Base-by-base conservation (phyloP, 179 eudicot species). In the Dionaea muscipula region DNA sequence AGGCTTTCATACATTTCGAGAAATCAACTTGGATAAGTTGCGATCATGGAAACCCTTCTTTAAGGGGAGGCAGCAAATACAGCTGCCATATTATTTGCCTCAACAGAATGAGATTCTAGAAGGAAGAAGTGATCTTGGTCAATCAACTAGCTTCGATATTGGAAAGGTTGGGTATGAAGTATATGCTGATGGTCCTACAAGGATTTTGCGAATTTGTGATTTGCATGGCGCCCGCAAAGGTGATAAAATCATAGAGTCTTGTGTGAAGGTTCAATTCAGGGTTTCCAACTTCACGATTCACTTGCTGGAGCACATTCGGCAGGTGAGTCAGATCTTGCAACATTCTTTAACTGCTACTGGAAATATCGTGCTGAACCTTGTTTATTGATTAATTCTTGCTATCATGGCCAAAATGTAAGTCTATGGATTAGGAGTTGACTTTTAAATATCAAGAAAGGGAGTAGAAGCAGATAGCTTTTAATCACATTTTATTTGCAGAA, bases 11-110 rank as follows among this genome's bases (percentile, higher is more conserved):
- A 47, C 72, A 51, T 54, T 72, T 57, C 89, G 94, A 55, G 99
- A 93, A 83, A 88, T 93, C 69, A 88, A 77, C 72, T 57, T 93
- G 78, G 99, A 93, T 66, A 93, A 93, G 72, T 73, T 93, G 73
- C 80, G 95, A 41, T 71, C 81, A 20, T 93, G 99, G 99, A 93
- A 85, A 60, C 78, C 89, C 56, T 78, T 93, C 63, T 81, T 70
- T 49, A 81, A 75, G 62, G 69, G 57, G 38, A 67, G 83, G 60
- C 77, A 79, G 57, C 77, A 66, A 21, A 72, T 86, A 55, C 81
- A 72, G 17, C 59, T 84, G 64, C 75, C 84, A 47, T 62, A 78
- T 73, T 70, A 63, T 62, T 60, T 75, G 54, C 78, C 86, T 3
- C 31, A 59, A 31, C 70, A 66, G 63, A 70, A 60, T 71, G 73